Evolutionary conservation across 2,329 filamentous ascomycete species (phyloP).

Genomic region (Fusarium anguioides): DNA sequence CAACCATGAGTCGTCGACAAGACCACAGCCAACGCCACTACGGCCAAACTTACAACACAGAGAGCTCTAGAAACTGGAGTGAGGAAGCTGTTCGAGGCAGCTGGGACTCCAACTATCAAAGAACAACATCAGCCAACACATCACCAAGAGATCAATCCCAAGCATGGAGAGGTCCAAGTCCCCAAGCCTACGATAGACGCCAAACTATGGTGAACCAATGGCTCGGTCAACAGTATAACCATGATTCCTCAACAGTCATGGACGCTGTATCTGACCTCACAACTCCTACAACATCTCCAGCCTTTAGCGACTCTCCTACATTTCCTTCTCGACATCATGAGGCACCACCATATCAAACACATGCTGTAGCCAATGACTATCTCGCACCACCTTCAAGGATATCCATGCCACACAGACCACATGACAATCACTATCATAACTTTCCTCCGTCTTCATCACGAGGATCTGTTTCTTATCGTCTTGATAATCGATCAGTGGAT

Average conservation of each 20-base stretch:
- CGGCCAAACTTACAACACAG: constrained; percentile 27
- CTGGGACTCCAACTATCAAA: constrained; percentile 42
- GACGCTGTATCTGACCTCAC: constrained; percentile 40
- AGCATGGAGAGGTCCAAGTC: constrained; percentile 27
- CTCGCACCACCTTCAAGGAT: constrained; percentile 31
- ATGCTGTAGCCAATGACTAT: constrained; percentile 19
- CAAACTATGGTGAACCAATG: constrained; percentile 42
- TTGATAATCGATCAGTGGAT: constrained; percentile 24
- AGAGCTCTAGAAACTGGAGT: constrained; percentile 45
- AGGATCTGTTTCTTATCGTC: constrained; percentile 18
- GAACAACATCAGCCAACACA: constrained; percentile 31
- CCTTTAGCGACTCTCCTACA: constrained; percentile 44
- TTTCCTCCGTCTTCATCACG: constrained; percentile 23
- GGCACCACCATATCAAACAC: constrained; percentile 21
- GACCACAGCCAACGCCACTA: constrained; percentile 21
- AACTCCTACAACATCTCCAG: constrained; percentile 42
- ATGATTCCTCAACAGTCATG: constrained; percentile 29
- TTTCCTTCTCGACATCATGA: constrained; percentile 33
- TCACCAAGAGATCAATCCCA: constrained; percentile 36
- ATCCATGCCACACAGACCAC: constrained; percentile 4
- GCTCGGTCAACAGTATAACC: constrained; percentile 40
- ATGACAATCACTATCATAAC: not conserved
- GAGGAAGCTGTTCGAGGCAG: constrained; percentile 45
- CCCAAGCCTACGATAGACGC: constrained; percentile 31
- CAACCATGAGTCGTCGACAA: constrained; percentile 40